Conservation (phyloP, 495 filamentous ascomycete genomes). For the Trichoderma gamsii region DNA sequence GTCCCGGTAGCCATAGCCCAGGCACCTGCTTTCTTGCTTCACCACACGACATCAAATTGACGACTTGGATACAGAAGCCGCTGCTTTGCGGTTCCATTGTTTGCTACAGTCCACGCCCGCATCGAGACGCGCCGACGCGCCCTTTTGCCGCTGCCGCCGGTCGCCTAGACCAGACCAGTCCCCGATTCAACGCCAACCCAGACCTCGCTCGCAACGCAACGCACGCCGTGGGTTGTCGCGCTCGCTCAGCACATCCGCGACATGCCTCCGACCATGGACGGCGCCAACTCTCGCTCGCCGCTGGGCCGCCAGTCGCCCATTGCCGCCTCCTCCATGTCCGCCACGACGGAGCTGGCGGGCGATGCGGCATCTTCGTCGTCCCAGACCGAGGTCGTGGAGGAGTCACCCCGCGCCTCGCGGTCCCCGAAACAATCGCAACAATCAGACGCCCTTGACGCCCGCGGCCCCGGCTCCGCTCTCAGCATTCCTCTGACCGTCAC, state of each 20-base stretch:
- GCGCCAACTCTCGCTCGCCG: not conserved
- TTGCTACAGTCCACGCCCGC: not conserved
- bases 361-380: not conserved
- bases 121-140: conserved; percentile 3
- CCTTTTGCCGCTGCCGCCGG: not conserved
- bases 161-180: not conserved
- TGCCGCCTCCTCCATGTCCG: not conserved
- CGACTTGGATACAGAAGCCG: not conserved
- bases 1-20: too few species aligned
- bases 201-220: not conserved
- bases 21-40: not conserved
- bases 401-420: not conserved
- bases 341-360: not conserved
- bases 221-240: not conserved
- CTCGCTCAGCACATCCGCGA: not conserved
- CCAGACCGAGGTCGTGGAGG: not conserved
- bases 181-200: not conserved
- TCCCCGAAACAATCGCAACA: conserved; percentile 11
- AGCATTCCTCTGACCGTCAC: conserved; percentile 9
- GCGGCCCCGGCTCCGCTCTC: conserved; percentile 6
- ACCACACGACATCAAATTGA: not conserved
- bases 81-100: not conserved
- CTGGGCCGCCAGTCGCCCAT: not conserved
- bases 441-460: not conserved
- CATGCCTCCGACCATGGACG: conserved; percentile 7